A percentile compares a stretch with the other conserved stretches of the same genome.
phyloP scores from a whole-genome alignment of 176 grass and related monocot species.

The Avena sativa region DNA sequence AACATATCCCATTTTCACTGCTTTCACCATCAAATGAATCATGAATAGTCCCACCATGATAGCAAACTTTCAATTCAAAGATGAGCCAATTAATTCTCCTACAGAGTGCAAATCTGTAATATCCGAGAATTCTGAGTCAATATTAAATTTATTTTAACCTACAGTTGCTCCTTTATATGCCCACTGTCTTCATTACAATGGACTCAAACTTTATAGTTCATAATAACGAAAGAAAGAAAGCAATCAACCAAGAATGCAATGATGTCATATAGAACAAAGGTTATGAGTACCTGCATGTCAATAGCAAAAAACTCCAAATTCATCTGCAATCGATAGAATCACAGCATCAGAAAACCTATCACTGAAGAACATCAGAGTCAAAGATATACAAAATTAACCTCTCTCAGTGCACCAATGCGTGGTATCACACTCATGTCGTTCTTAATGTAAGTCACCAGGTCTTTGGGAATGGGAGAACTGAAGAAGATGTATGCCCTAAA shows the following conservation, averaged over 20 bases:
- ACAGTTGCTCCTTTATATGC: slow-evolving; percentile 6
- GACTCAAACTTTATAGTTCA: neutral
- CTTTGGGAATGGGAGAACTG: slow-evolving; percentile 88
- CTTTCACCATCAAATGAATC: slow-evolving; percentile 28
- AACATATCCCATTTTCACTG: neutral
- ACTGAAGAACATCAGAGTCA: slow-evolving; percentile 13
- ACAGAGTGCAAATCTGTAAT: slow-evolving; percentile 25
- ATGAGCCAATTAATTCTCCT: slow-evolving; percentile 21
- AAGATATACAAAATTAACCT: slow-evolving; percentile 58
- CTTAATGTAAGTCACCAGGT: slow-evolving; percentile 87
- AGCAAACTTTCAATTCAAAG: slow-evolving; percentile 28
- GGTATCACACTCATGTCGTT: slow-evolving; percentile 92
- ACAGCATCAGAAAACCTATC: slow-evolving; percentile 23
- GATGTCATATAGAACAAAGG: neutral
- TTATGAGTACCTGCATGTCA: slow-evolving; percentile 87
- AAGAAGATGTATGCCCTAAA: slow-evolving; percentile 94
- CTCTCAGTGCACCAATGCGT: slow-evolving; percentile 93
- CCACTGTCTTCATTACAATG: neutral
- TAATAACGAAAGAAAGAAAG: slow-evolving; percentile 22
- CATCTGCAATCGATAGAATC: slow-evolving; percentile 73
- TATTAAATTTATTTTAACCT: slow-evolving; percentile 23
- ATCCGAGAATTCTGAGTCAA: neutral
- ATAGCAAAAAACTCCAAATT: slow-evolving; percentile 97
- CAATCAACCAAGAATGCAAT: neutral
- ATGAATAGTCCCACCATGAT: slow-evolving; percentile 18